These are phyloP conservation scores for Colletotrichum trifolii DNA, from an alignment of 2,329 filamentous ascomycete species.

Conservation along the genomic window DNA sequence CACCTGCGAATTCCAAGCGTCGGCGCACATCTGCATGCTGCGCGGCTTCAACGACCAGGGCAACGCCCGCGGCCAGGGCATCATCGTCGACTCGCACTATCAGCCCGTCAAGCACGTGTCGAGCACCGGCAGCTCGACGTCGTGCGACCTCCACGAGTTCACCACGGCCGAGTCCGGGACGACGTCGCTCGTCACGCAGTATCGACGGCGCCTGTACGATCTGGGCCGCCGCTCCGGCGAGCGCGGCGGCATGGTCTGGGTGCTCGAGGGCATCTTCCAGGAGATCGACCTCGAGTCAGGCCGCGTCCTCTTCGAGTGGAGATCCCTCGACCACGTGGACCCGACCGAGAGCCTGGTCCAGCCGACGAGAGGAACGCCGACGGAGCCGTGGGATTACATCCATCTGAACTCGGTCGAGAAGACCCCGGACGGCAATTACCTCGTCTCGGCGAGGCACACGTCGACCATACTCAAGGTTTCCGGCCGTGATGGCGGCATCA, in stretches of 20 bases:
- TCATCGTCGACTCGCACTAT: conserved; percentile 4
- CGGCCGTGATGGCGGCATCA: conserved; percentile 56
- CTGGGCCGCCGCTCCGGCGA: neutral
- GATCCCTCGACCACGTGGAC: conserved; percentile 41
- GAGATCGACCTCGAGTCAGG: conserved; percentile 64
- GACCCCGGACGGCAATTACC: conserved; percentile 45
- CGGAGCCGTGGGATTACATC: conserved; percentile 50
- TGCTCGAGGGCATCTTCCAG: conserved; percentile 5
- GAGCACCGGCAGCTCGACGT: neutral
- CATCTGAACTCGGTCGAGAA: conserved; percentile 51
- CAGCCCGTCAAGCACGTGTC: conserved; percentile 1
- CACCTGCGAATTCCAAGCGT: neutral
- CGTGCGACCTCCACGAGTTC: conserved; percentile 13
- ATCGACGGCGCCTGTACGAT: conserved; percentile 4
- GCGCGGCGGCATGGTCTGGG: neutral
- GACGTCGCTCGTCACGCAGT: conserved; percentile 2
- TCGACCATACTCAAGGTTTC: conserved; percentile 59
- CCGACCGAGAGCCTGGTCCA: conserved; percentile 24
- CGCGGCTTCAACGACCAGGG: conserved; percentile 13
- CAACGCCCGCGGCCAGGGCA: neutral
- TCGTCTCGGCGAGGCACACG: conserved; percentile 43
- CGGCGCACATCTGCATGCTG: conserved; percentile 3
- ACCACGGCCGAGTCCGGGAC: neutral
- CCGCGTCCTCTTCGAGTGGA: conserved; percentile 60
- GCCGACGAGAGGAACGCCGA: neutral